Percentiles rank a stretch among this genome's conserved stretches.
These are phyloP conservation scores for Trifolium fragiferum DNA, from an alignment of 306 rosid genomes.

Conservation along the genomic window DNA sequence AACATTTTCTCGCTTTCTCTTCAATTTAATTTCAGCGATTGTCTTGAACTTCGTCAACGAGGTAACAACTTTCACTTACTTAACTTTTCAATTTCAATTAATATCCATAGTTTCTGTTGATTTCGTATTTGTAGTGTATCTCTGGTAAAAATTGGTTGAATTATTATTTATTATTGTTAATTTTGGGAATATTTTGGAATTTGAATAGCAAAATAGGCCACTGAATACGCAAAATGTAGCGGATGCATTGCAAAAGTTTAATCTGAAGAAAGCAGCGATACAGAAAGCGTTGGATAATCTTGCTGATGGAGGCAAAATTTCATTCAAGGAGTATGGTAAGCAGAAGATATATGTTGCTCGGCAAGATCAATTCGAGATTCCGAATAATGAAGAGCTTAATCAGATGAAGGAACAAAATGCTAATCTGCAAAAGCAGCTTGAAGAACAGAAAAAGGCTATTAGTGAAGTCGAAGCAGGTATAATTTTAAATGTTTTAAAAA, in stretches of 20 bases:
- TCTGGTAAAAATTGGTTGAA: background rate
- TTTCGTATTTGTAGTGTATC: background rate
- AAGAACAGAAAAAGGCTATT: slow-evolving; percentile 57
- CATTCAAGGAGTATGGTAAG: slow-evolving; percentile 94
- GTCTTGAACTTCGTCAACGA: slow-evolving; percentile 86
- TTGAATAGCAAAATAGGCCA: slow-evolving; percentile 84
- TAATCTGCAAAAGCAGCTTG: slow-evolving; percentile 63
- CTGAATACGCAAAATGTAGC: slow-evolving; percentile 84
- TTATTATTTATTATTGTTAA: background rate
- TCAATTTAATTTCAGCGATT: slow-evolving; percentile 62
- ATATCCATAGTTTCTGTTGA: background rate
- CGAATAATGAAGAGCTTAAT: slow-evolving; percentile 74
- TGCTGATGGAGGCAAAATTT: slow-evolving; percentile 70
- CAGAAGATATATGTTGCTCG: slow-evolving; percentile 92
- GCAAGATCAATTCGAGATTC: slow-evolving; percentile 84
- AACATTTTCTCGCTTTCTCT: background rate
- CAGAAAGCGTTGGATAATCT: slow-evolving; percentile 86
- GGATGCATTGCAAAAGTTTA: slow-evolving; percentile 85
- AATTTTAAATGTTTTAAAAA: background rate
- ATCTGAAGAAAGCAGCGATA: slow-evolving; percentile 78
- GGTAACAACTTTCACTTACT: slow-evolving; percentile 48
- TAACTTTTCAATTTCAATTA: background rate
- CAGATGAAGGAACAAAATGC: slow-evolving; percentile 83
- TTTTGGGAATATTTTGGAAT: background rate
- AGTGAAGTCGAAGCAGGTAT: slow-evolving; percentile 81